Base-by-base conservation (phyloP, 148 eudicot species). In the Diospyros kaki region DNA sequence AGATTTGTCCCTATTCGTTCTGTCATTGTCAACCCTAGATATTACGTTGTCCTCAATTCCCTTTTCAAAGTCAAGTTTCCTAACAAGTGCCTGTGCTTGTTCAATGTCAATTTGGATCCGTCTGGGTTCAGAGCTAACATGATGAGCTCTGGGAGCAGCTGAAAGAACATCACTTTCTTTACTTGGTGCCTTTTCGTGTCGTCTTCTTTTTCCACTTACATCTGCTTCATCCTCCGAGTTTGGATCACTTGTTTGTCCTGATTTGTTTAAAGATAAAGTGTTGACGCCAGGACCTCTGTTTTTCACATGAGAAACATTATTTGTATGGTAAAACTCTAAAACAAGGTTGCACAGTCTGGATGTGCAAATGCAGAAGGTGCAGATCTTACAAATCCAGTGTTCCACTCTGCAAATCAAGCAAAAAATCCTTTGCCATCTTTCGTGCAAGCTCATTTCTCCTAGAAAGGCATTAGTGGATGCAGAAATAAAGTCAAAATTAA, bases 31-130 rank as follows among this genome's bases (percentile, higher is more conserved):
- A 78, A 84, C 83, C 74, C 87, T 86, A 56, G 84, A 85, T 64
- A 96, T 81, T 58, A 93, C 85, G 79, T 96, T 96, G 75, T 93
- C 99, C 79, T 85, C 93, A 48, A 92, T 90, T 68, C 92, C 86
- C 68, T 92, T 92, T 77, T 92, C 94, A 56, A 83, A 79, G 69
- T 92, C 97, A 64, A 92, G 92, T 78, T 88, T 92, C 69, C 84
- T 80, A 18, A 88, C 86, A 72, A 92, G 86, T 38, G 87, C 88
- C 79, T 88, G 92, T 43, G 94, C 89, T 79, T 85, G 82, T 79
- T 88, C 94, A 78, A 92, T 66, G 67, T 92, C 94, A 66, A 81
- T 63, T 76, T 82, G 89, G n/a, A 92, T 82, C 62, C 94, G 74
- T 68, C 79, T 84, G 70, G 90, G 87, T 65, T 92, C 94, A 72